Evolutionary conservation across 345 rosid species (phyloP).

Genomic region (Dipteronia sinensis): DNA sequence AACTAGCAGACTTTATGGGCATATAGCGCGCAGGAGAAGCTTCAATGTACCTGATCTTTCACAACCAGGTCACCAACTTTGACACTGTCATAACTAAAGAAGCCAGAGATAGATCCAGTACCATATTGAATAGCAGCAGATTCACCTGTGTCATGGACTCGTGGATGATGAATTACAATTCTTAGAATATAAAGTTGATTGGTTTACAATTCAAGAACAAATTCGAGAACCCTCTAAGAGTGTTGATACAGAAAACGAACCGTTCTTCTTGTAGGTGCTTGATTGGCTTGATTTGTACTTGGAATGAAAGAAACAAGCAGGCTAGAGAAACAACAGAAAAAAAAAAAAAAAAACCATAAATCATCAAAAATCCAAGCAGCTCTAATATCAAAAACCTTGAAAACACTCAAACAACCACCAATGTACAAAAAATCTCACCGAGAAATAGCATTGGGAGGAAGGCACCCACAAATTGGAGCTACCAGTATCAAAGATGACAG

Average conservation of each 20-base stretch:
- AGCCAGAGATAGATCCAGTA: slow-evolving; percentile 81
- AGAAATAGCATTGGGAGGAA: slow-evolving; percentile 82
- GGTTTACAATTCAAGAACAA: background rate
- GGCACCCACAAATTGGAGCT: slow-evolving; percentile 99
- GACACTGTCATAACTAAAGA: slow-evolving; percentile 77
- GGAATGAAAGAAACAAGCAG: slow-evolving; percentile 76
- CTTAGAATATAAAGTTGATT: background rate
- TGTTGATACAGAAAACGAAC: slow-evolving; percentile 45
- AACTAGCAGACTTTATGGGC: background rate
- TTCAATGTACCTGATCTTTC: slow-evolving; percentile 61
- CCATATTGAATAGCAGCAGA: slow-evolving; percentile 86
- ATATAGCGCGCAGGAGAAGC: background rate
- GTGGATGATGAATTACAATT: background rate
- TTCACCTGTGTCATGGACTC: slow-evolving; percentile 49
- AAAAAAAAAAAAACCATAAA: background rate
- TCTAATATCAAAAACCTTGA: background rate
- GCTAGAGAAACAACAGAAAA: slow-evolving; percentile 34
- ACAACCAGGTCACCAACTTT: slow-evolving; percentile 74
- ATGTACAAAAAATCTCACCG: slow-evolving; percentile 48
- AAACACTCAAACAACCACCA: background rate
- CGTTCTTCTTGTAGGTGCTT: slow-evolving; percentile 75
- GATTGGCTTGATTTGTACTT: slow-evolving; percentile 79
- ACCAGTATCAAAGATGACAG: slow-evolving; percentile 92
- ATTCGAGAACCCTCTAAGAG: background rate
- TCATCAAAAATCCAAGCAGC: background rate